Evolutionary conservation across 805 yeast species (phyloP).

Genomic region (Osmozyma mogii): DNA sequence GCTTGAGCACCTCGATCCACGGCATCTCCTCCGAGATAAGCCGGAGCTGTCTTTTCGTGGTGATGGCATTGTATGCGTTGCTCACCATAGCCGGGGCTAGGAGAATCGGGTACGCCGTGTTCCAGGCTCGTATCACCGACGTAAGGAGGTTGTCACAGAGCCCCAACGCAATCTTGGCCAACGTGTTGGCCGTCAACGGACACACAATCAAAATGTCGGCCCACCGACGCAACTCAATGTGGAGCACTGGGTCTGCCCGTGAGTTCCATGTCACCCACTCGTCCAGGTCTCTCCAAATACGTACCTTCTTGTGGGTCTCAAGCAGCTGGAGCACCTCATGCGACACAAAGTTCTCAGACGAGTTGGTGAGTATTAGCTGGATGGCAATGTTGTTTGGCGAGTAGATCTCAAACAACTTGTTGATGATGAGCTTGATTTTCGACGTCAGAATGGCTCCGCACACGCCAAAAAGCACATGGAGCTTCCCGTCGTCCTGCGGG

Average conservation of each 20-base stretch:
- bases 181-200: slow-evolving; percentile 90
- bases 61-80: slow-evolving; percentile 80
- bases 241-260: slow-evolving; percentile 85
- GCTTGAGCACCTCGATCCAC: slow-evolving; percentile 89
- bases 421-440: slow-evolving; percentile 45
- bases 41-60: slow-evolving; percentile 76
- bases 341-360: slow-evolving; percentile 45
- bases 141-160: slow-evolving; percentile 89
- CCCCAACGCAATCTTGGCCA: slow-evolving; percentile 84
- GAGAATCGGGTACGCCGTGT: slow-evolving; percentile 79
- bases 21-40: slow-evolving; percentile 84
- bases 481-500: slow-evolving; percentile 52
- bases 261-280: slow-evolving; percentile 71
- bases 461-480: slow-evolving; percentile 49
- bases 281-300: slow-evolving; percentile 51
- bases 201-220: slow-evolving; percentile 90
- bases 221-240: slow-evolving; percentile 93
- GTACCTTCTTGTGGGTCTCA: slow-evolving; percentile 34
- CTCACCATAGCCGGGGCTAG: slow-evolving; percentile 96
- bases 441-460: slow-evolving; percentile 49
- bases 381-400: slow-evolving; percentile 42
- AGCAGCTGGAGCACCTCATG: slow-evolving; percentile 35
- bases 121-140: slow-evolving; percentile 91
- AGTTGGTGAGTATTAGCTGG: slow-evolving; percentile 46
- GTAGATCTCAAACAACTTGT: slow-evolving; percentile 45